Conservation (phyloP, 257 asterid species). For the Galeopsis tetrahit region DNA sequence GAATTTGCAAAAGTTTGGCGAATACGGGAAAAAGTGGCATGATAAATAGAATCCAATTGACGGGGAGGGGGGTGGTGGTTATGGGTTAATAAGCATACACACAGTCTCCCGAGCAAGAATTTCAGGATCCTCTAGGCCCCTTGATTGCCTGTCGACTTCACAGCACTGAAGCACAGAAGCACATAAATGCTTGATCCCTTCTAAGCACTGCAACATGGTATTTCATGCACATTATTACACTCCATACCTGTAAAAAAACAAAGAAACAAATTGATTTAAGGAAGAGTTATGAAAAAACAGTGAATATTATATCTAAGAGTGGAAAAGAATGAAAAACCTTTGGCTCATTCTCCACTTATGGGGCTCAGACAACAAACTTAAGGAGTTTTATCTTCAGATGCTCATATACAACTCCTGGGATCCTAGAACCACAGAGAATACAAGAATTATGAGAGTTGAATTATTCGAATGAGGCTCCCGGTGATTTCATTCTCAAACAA, state of each 20-base stretch:
- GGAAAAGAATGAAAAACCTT: conserved; percentile 52
- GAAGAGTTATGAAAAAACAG: conserved; percentile 14
- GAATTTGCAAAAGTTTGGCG: background rate
- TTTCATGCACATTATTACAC: conserved; percentile 59
- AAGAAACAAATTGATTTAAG: background rate
- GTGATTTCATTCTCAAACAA: no score
- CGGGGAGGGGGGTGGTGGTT: conserved; percentile 14
- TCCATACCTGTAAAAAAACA: conserved; percentile 72
- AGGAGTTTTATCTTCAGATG: conserved; percentile 25
- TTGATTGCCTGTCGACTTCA: conserved; percentile 80
- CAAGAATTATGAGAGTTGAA: conserved; percentile 12
- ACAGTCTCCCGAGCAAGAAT: conserved; percentile 97
- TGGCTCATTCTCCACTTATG: conserved; percentile 74
- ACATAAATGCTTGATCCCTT: conserved; percentile 84
- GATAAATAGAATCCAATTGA: conserved; percentile 17
- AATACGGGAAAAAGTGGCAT: background rate
- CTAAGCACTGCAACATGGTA: conserved; percentile 97
- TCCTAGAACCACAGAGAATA: conserved; percentile 13
- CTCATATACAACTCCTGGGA: conserved; percentile 19
- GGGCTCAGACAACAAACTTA: conserved; percentile 27
- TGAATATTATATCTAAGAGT: background rate
- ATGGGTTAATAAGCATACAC: conserved; percentile 62
- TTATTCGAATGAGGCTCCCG: background rate
- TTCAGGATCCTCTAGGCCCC: conserved; percentile 96
- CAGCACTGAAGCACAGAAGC: conserved; percentile 89